Percentiles rank a stretch among this genome's conserved stretches.
Evolutionary conservation across 73 alveolate genomes (phyloP).

Genomic region (Paramecium bursaria): DNA sequence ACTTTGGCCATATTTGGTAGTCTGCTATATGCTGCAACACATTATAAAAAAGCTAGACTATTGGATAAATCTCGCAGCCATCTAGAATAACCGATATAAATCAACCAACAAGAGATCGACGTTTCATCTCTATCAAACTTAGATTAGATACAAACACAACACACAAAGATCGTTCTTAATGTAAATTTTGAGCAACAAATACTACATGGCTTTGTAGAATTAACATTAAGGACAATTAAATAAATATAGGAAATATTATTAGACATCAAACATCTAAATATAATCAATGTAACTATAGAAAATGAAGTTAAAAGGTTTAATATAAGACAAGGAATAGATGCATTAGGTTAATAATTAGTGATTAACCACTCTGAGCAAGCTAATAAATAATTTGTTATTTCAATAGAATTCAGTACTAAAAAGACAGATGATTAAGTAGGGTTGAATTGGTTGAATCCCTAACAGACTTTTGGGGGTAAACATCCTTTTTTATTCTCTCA

Average conservation of each 20-base stretch:
- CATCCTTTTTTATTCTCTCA: conserved; percentile 93
- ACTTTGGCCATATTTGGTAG: no score
- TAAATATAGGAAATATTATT: neutral
- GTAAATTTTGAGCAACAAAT: conserved; percentile 14
- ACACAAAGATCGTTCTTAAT: neutral
- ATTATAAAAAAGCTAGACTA: no score
- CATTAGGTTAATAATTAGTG: conserved; percentile 65
- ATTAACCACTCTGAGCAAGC: neutral
- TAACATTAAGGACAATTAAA: neutral
- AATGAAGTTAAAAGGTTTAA: neutral
- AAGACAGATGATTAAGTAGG: conserved; percentile 49
- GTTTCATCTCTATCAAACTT: conserved; percentile 40
- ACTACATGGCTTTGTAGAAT: neutral
- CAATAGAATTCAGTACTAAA: conserved; percentile 34
- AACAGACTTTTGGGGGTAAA: conserved; percentile 61
- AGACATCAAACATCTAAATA: conserved; percentile 3
- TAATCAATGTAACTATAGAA: neutral
- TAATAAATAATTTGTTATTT: neutral
- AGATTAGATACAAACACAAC: neutral
- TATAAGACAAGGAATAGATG: neutral
- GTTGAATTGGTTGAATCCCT: conserved; percentile 58
- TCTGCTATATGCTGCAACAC: no score
- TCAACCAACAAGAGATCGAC: no score
- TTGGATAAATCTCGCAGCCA: no score
- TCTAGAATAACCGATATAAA: no score